These are phyloP conservation scores for Candida freyschussii DNA, from an alignment of 1,139 yeast genomes.

Conservation along the genomic window DNA sequence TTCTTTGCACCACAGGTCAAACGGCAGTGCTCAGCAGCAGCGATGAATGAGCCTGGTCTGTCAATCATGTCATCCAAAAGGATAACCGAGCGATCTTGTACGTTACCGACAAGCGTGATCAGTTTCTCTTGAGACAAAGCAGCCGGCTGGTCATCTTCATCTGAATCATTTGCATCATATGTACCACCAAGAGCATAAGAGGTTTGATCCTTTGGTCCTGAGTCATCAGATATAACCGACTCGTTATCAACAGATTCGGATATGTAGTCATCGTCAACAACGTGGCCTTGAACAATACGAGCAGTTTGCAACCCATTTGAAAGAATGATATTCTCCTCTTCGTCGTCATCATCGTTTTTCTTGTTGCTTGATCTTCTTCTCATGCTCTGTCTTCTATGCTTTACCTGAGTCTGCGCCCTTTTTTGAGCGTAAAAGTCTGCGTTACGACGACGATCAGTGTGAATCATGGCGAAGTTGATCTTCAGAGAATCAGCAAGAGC, in stretches of 20 bases:
- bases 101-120: constrained; percentile 96
- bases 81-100: constrained; percentile 83
- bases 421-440: constrained; percentile 57
- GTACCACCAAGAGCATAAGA: constrained; percentile 71
- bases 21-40: constrained; percentile 96
- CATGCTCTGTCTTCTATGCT: constrained; percentile 34
- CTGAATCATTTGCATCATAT: constrained; percentile 77
- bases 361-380: constrained; percentile 35
- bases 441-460: constrained; percentile 92
- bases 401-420: constrained; percentile 26
- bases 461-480: constrained; percentile 97
- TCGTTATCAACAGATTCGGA: constrained; percentile 30
- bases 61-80: constrained; percentile 96
- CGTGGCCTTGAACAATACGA: constrained; percentile 94
- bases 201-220: constrained; percentile 24
- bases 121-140: constrained; percentile 72
- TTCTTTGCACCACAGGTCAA: constrained; percentile 92
- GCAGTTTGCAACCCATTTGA: constrained; percentile 91
- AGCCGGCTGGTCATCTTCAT: constrained; percentile 80
- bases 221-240: constrained; percentile 17
- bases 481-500: constrained; percentile 93
- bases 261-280: constrained; percentile 79
- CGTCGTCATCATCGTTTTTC: constrained; percentile 28
- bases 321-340: constrained; percentile 62
- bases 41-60: constrained; percentile 86